Evolutionary conservation across 176 grass and related monocot genomes (phyloP), one percentile per base, ranked within the genome.

Genomic region (Ananas comosus): DNA sequence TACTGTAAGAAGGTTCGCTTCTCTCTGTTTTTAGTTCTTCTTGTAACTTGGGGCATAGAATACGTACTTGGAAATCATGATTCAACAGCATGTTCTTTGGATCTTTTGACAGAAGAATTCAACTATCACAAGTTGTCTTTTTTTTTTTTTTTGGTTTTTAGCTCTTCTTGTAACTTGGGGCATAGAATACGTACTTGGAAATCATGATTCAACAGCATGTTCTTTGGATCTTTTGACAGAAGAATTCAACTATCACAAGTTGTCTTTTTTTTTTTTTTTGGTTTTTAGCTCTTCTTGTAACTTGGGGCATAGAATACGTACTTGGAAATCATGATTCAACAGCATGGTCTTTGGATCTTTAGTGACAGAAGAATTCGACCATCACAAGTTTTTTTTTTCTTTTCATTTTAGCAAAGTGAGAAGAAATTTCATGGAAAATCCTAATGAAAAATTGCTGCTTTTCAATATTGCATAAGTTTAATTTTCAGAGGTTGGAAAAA

Each of bases 1-100:
- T 19, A 58, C 12, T 51, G 68, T 14, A 49, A 28, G 19, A 21
- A 73, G 51, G 13, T 71, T 42, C 12, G 22, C 52, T 33, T 13
- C 51, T 78, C 70, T 78, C 85, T 88, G 77, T 65, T 88, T 58
- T 73, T 10, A 47, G 2, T 51, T 47, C 65, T 7, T 64, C 51
- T 28, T 54, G 72, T 61, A 16, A 61, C 21, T 16, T 61, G 9
- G 13, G n/a, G 8, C 13, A 17, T 16, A 57, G 13, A 57, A 17
- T 57, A 57, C 8, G 3, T 57, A 57, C n/a, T 13, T 16, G 53
- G 53, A 57, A 57, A 57, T 16, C 53, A 57, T 57, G n/a, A 16
- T 57, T 17, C 4, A 19, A 61, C 14, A 59, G 16, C 13, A 61
- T 12, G 56, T 61, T 61, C 6, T 61, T 61, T 61, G n/a, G 56